A percentile compares a stretch with the other conserved stretches of the same genome.
Conservation (phyloP, 192 early-diverging fungal genomes). For the Linnemannia zychae region DNA sequence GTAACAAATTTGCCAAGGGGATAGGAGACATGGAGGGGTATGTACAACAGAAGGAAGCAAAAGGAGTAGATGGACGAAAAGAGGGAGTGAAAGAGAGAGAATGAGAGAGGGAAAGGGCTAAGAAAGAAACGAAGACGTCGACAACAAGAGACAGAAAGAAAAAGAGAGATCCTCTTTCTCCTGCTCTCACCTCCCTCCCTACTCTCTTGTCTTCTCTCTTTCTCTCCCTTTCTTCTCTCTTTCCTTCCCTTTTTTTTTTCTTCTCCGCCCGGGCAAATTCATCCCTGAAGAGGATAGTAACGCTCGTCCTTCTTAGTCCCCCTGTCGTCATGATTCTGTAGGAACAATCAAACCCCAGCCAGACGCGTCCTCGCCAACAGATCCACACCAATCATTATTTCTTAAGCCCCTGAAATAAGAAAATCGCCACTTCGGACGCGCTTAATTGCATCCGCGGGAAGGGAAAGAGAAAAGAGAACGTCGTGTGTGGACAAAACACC, state of each 20-base stretch:
- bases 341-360: not conserved
- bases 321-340: not conserved
- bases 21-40: not conserved
- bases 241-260: not conserved
- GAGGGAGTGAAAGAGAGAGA: not conserved
- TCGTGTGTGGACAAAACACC: not conserved
- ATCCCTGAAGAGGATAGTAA: conserved; percentile 4
- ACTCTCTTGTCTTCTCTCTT: not conserved
- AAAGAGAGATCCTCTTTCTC: not conserved
- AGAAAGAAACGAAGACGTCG: not conserved
- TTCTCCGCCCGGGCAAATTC: not conserved
- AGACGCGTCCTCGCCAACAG: not conserved
- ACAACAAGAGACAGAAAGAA: not conserved
- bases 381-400: not conserved
- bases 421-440: not conserved
- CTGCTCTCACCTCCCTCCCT: not conserved
- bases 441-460: not conserved
- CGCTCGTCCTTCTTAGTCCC: not conserved
- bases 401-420: not conserved
- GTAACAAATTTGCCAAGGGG: conserved; percentile 1
- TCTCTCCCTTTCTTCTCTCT: no score
- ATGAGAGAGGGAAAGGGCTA: not conserved
- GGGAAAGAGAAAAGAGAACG: not conserved
- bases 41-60: not conserved
- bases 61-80: no score